Conservation (phyloP, 352 stramenopile species). For the Plasmopara viticola region DNA sequence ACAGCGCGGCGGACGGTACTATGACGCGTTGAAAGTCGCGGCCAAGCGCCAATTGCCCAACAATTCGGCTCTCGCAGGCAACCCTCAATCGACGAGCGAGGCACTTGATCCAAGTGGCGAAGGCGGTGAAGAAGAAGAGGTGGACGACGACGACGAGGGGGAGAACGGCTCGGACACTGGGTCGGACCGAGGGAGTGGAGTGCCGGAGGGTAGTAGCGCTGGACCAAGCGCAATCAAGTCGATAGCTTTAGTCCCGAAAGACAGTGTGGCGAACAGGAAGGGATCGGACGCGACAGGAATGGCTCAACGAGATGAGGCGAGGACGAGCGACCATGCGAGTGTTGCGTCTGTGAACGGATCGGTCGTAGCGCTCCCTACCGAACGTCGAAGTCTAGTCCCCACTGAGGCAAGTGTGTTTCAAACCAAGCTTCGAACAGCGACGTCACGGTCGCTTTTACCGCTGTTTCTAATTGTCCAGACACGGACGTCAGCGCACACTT, state of each 20-base stretch:
- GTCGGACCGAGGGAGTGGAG: conserved; percentile 13
- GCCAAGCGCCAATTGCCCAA: conserved; percentile 78
- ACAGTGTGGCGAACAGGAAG: conserved; percentile 16
- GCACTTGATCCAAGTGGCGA: conserved; percentile 23
- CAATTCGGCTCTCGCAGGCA: conserved; percentile 55
- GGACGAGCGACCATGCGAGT: conserved; percentile 2
- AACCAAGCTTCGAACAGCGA: conserved; percentile 50
- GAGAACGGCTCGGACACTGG: conserved; percentile 16
- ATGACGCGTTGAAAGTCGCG: conserved; percentile 61
- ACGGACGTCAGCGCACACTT: conserved; percentile 72
- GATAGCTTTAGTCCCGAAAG: conserved; percentile 4
- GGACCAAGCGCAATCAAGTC: conserved; percentile 5
- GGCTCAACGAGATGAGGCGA: conserved; percentile 2
- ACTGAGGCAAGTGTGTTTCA: conserved; percentile 42
- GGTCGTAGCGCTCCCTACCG: conserved; percentile 3
- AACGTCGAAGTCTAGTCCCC: conserved; percentile 14
- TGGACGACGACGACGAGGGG: conserved; percentile 27
- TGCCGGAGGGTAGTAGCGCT: conserved; percentile 15
- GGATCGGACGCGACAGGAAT: conserved; percentile 8
- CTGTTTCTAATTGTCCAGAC: conserved; percentile 75
- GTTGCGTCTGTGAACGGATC: conserved; percentile 3
- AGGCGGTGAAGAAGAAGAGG: conserved; percentile 26
- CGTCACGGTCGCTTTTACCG: conserved; percentile 54
- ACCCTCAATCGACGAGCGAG: conserved; percentile 34
- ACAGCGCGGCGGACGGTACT: conserved; percentile 59